Percentiles rank a stretch among this genome's conserved stretches.
Evolutionary conservation across 2,329 filamentous ascomycete species (phyloP).

Genomic region (Aspergillus niger): DNA sequence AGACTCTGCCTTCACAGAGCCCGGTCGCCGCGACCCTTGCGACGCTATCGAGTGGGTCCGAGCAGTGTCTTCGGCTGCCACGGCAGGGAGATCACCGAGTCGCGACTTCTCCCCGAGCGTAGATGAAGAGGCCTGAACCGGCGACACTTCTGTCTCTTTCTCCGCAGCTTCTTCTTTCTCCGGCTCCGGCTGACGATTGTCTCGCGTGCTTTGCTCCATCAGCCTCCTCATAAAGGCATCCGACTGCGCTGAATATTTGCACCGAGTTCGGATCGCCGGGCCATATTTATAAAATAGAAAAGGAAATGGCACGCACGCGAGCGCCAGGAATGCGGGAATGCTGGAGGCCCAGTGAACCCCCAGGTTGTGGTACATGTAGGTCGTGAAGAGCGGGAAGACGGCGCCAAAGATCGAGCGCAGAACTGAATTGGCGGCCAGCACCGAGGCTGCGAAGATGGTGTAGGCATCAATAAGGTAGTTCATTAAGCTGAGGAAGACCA

Average conservation of each 20-base stretch:
- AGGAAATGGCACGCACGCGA: constrained; percentile 48
- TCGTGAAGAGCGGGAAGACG: constrained; percentile 47
- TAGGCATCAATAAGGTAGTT: constrained; percentile 4
- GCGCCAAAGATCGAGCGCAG: background rate
- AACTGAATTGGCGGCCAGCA: background rate
- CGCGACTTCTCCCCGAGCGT: background rate
- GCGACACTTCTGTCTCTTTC: constrained; percentile 17
- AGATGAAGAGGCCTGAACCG: constrained; percentile 9
- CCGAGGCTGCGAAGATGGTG: background rate
- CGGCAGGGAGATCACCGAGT: background rate
- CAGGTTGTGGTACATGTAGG: constrained; percentile 47
- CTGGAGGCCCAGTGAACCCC: constrained; percentile 54
- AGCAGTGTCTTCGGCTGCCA: constrained; percentile 18
- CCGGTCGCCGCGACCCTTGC: background rate
- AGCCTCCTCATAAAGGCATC: constrained; percentile 41
- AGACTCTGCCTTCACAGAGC: constrained; percentile 12
- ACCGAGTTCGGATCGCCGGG: constrained; percentile 39
- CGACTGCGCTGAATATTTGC: constrained; percentile 43
- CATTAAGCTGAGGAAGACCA: background rate
- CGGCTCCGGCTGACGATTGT: background rate
- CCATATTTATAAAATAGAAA: constrained; percentile 50
- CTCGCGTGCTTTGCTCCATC: constrained; percentile 27
- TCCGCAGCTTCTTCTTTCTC: constrained; percentile 24
- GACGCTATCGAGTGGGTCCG: constrained; percentile 27
- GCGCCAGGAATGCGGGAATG: constrained; percentile 49